These are phyloP conservation scores for Diaporthe eres DNA, from an alignment of 2,329 filamentous ascomycete species.

Conservation along the genomic window DNA sequence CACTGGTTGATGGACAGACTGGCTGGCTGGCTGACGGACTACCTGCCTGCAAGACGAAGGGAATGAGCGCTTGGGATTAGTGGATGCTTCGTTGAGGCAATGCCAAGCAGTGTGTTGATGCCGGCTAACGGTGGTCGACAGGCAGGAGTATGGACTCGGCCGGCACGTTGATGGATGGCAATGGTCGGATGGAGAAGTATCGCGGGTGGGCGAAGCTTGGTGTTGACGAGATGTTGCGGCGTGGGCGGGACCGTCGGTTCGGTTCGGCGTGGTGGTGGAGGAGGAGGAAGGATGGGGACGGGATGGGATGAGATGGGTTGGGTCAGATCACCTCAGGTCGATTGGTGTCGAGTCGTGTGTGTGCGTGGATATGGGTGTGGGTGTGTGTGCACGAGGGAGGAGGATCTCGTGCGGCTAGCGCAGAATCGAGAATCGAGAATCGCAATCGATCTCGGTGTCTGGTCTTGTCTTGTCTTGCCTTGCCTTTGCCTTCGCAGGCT, in stretches of 20 bases:
- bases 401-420: constrained; percentile 30
- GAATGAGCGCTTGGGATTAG: not conserved
- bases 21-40: not conserved
- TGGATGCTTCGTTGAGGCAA: not conserved
- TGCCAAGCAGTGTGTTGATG: constrained; percentile 8
- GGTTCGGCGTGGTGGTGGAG: constrained; percentile 28
- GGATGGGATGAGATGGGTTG: constrained; percentile 1
- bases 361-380: constrained; percentile 4
- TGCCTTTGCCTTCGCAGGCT: not conserved
- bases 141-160: not conserved
- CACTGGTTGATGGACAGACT: not conserved
- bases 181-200: constrained; percentile 6
- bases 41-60: not conserved
- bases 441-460: constrained; percentile 27
- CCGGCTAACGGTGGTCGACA: not conserved
- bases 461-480: constrained; percentile 2
- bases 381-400: constrained; percentile 7
- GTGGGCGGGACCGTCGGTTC: constrained; percentile 30
- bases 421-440: constrained; percentile 30
- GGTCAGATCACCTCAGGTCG: constrained; percentile 23
- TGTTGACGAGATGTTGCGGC: constrained; percentile 27
- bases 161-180: constrained; percentile 1
- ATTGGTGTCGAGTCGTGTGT: constrained; percentile 25
- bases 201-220: constrained; percentile 21
- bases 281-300: constrained; percentile 11